Base-by-base conservation (phyloP, 345 rosid genomes). In the Camelina laxa region DNA sequence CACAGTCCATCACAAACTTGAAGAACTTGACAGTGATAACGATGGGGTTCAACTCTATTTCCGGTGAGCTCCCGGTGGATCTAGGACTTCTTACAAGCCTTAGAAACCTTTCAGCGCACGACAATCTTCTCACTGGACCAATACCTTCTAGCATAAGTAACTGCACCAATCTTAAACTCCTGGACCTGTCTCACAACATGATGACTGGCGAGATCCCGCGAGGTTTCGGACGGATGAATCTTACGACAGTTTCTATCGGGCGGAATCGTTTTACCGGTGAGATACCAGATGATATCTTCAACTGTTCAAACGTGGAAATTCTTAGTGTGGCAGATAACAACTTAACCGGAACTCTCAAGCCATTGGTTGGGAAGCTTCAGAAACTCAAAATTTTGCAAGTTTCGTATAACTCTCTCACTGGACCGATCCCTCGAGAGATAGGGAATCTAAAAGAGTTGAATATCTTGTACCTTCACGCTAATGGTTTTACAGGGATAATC, bases 271-370 rank as follows among this genome's bases (percentile, higher is more conserved):
- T 93, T 56, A 79, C 87, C 3, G 96, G 97, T 22, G 92, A 88
- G 67, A 84, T 93, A 38, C 93, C 97, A 8, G 88, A 83, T 69
- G 96, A 89, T 42, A 87, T 91, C 69, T 93, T 84, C 82, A 83
- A 88, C 60, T 91, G 96, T 78, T 82, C 91, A 67, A 76, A 82
- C 47, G 72, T 91, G 48, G 53, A 3, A 11, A 0, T 1, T 27
- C 73, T 88, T 21, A 71, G 59, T 69, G 69, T 89, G 80, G 63
- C 76, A 10, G 27, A 48, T 16, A 93, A 88, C 81, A 82, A 84
- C 60, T 83, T 93, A 61, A 87, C 75, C 14, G 97, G 97, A 61
- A 9, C 68, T 21, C 64, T 93, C 36, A 89, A 83, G 53, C 90
- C 96, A 57, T 70, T 79, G 17, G 55, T 88, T 12, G 89, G 94